These are phyloP conservation scores for Phytophthora quininea DNA, from an alignment of 352 stramenopile genomes.

Conservation along the genomic window DNA sequence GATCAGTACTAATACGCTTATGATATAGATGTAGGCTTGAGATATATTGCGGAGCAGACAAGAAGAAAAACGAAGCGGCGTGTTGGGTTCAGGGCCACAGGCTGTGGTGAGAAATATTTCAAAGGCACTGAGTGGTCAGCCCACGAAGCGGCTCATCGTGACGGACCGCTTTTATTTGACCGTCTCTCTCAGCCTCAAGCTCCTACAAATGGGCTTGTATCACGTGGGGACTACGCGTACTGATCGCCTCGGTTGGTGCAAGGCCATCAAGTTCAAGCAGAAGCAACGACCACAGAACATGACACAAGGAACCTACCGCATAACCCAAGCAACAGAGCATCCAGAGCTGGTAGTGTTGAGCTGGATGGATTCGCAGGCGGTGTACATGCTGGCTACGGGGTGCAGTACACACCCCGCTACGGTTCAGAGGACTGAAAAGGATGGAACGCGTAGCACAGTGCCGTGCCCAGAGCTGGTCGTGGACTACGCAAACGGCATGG, in stretches of 20 bases:
- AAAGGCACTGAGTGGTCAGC: slow-evolving; percentile 11
- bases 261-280: slow-evolving; percentile 17
- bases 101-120: slow-evolving; percentile 16
- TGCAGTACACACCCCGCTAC: slow-evolving; percentile 10
- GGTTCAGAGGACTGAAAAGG: slow-evolving; percentile 9
- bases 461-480: slow-evolving; percentile 1
- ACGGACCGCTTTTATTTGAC: slow-evolving; percentile 23
- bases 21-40: slow-evolving; percentile 21
- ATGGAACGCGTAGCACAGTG: not conserved
- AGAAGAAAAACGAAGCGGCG: slow-evolving; percentile 1
- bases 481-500: slow-evolving; percentile 10
- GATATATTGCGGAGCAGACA: slow-evolving; percentile 14
- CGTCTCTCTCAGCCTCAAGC: slow-evolving; percentile 8
- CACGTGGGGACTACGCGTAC: slow-evolving; percentile 17
- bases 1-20: not conserved
- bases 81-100: not conserved
- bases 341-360: slow-evolving; percentile 10
- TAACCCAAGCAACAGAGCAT: slow-evolving; percentile 10
- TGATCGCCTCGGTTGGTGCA: slow-evolving; percentile 16
- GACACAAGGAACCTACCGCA: slow-evolving; percentile 10
- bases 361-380: slow-evolving; percentile 19
- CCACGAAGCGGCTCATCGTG: slow-evolving; percentile 7
- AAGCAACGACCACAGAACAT: slow-evolving; percentile 14
- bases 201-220: slow-evolving; percentile 14
- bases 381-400: slow-evolving; percentile 22